Base-by-base conservation (phyloP, 116 monocot species). In the Posidonia oceanica region DNA sequence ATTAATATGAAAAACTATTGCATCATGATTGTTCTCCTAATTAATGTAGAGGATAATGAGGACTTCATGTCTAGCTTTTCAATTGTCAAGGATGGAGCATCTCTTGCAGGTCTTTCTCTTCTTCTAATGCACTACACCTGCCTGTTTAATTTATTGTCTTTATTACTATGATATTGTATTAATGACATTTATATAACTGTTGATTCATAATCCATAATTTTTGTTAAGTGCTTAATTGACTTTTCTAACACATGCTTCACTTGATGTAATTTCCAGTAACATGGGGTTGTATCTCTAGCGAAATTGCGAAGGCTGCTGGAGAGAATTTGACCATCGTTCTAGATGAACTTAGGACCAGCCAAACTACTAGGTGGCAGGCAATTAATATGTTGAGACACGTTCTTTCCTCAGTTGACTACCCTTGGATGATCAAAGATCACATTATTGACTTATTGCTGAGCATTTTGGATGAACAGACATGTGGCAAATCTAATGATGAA, bases 371-470 rank as follows among this genome's bases (percentile, higher is more conserved):
- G 41, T 91, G 86, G 91, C 66, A 81, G 75, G 82, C 83, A 64
- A 23, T 97, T 48, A 76, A 78, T 23, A 82, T 77, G 80, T 72
- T 89, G 66, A 89, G 71, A 76, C 68, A 72, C 77, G 40, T 83
- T 41, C 71, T 91, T 41, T 72, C 79, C 0, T 88, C 88, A 20
- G 73, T 69, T 68, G 77, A 78, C 58, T 88, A 85, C 73, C 66
- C 88, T 59, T 91, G 87, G 92, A 71, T 77, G 69, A 74, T 91
- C 64, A 97, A 97, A 77, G 77, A 73, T 66, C 75, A 84, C 22
- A 29, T 57, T 67, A 73, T 95, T 72, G 88, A 91, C 10, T 53
- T 88, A 14, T 55, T 95, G 74, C 61, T 75, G 59, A 81, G 62
- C 58, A 83, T 91, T 48, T 68, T 83, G 71, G 73, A 79, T 74